Conservation (phyloP, 495 filamentous ascomycete genomes). For the Penicillium herquei region DNA sequence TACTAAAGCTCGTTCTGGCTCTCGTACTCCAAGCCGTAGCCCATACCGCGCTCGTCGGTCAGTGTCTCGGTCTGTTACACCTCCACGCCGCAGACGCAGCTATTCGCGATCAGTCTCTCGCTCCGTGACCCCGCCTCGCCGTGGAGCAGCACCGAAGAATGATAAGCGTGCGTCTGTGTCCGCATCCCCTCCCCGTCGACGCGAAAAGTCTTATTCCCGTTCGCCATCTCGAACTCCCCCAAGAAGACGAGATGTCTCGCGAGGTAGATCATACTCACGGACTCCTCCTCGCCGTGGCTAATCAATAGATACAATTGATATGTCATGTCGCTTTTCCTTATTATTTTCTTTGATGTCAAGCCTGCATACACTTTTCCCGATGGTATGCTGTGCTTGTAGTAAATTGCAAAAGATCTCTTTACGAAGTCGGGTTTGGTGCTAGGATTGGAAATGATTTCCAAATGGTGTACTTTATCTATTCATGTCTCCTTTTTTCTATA, state of each 20-base stretch:
- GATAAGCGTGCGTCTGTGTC: slow-evolving; percentile 25
- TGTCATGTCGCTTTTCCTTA: background rate
- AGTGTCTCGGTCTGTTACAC: slow-evolving; percentile 33
- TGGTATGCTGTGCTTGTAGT: background rate
- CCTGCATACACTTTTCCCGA: background rate
- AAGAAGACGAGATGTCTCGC: slow-evolving; percentile 16
- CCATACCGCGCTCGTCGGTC: slow-evolving; percentile 29
- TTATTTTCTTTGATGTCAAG: background rate
- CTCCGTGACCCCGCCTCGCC: slow-evolving; percentile 34
- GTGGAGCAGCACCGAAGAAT: slow-evolving; percentile 8
- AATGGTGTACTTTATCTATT: background rate
- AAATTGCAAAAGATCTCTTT: too few species aligned
- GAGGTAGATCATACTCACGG: slow-evolving; percentile 27
- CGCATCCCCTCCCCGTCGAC: slow-evolving; percentile 30
- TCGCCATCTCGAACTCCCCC: slow-evolving; percentile 30
- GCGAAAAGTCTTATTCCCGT: slow-evolving; percentile 22
- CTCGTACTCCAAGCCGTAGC: slow-evolving; percentile 30
- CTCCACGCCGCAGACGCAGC: slow-evolving; percentile 32
- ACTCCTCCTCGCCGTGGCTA: slow-evolving; percentile 29
- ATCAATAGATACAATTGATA: background rate
- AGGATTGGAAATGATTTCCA: background rate
- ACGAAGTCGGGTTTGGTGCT: background rate
- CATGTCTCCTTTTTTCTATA: background rate
- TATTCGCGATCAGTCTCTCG: slow-evolving; percentile 34
- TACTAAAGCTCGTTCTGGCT: slow-evolving; percentile 27